These are phyloP conservation scores for Zostera marina DNA, from an alignment of 116 monocot species.

Conservation along the genomic window DNA sequence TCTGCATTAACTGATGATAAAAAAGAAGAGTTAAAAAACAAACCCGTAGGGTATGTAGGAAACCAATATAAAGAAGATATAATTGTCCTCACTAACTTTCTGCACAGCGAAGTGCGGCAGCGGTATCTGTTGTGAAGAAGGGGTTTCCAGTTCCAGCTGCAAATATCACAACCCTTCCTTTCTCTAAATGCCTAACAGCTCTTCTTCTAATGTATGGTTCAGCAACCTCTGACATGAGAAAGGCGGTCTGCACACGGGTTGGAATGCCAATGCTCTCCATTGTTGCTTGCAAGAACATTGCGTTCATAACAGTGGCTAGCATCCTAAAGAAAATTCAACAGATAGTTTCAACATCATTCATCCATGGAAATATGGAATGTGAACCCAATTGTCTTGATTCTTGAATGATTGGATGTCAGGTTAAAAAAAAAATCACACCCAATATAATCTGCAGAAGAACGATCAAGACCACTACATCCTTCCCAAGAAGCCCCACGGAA, in stretches of 20 bases:
- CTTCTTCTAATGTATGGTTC: conserved; percentile 96
- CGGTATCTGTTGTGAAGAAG: conserved; percentile 94
- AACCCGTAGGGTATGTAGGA: not conserved
- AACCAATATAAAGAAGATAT: not conserved
- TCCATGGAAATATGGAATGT: not conserved
- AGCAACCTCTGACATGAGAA: conserved; percentile 95
- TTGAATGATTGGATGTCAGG: not conserved
- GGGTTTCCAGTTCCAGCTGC: conserved; percentile 96
- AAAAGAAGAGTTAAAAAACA: conserved; percentile 1
- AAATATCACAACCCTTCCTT: conserved; percentile 96
- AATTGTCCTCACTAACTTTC: conserved; percentile 54
- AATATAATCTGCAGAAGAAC: conserved; percentile 95
- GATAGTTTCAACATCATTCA: not conserved
- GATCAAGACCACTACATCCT: conserved; percentile 88
- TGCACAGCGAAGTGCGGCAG: conserved; percentile 88
- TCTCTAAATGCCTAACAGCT: conserved; percentile 84
- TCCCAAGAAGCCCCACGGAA: conserved; percentile 96
- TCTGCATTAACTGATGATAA: conserved; percentile 76
- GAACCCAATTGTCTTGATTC: not conserved
- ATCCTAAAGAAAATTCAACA: conserved; percentile 27
- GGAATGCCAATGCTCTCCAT: conserved; percentile 98
- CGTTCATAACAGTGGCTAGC: conserved; percentile 98
- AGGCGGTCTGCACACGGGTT: conserved; percentile 92
- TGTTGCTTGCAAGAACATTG: conserved; percentile 92
- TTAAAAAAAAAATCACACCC: conserved; percentile 35